Evolutionary conservation across 1,139 yeast genomes (phyloP).

Genomic region (Arxiozyma bovina): DNA sequence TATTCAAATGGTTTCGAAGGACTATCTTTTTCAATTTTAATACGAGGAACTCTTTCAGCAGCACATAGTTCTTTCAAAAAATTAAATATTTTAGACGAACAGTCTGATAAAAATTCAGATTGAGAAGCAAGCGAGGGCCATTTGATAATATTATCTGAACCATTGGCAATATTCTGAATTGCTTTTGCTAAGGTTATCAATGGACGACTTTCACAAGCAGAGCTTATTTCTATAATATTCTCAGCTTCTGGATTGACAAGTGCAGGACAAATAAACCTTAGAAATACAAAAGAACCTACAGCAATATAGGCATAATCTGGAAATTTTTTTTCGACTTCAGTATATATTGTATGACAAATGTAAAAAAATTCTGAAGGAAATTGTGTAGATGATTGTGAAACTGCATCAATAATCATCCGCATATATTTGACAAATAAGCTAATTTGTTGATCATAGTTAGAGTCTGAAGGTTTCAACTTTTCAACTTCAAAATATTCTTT

Average conservation of each 20-base stretch:
- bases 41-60: conserved; percentile 16
- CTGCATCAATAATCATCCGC: conserved; percentile 50
- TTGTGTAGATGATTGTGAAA: conserved; percentile 44
- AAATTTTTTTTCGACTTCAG: conserved; percentile 54
- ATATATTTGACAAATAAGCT: conserved; percentile 51
- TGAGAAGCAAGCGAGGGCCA: conserved; percentile 47
- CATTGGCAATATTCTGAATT: conserved; percentile 82
- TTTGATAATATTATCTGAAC: conserved; percentile 48
- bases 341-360: conserved; percentile 65
- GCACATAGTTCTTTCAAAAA: conserved; percentile 39
- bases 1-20: conserved; percentile 34
- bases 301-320: conserved; percentile 59
- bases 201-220: conserved; percentile 53
- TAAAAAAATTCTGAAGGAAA: conserved; percentile 70
- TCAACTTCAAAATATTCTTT: conserved; percentile 62
- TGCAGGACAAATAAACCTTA: conserved; percentile 85
- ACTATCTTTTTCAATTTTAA: conserved; percentile 19
- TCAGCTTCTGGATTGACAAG: conserved; percentile 82
- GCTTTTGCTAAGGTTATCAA: conserved; percentile 77
- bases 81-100: conserved; percentile 39
- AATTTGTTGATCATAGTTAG: conserved; percentile 38
- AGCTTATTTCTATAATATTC: conserved; percentile 35
- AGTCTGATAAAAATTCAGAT: conserved; percentile 37
- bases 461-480: conserved; percentile 37
- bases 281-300: conserved; percentile 79